These are phyloP conservation scores for Opeltia flavorubescens DNA, from an alignment of 495 filamentous ascomycete species.

Conservation along the genomic window DNA sequence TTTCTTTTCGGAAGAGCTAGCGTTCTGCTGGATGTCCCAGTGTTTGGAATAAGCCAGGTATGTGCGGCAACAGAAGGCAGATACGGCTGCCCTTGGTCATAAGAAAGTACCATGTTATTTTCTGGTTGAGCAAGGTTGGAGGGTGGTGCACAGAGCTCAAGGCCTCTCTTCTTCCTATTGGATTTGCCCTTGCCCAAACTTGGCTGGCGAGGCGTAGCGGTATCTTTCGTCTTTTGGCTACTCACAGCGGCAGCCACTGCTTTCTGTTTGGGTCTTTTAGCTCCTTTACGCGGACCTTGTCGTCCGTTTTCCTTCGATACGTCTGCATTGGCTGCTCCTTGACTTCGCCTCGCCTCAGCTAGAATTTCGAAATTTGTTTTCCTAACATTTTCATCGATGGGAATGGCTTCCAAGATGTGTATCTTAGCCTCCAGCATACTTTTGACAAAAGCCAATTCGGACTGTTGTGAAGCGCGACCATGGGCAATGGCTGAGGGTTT, in stretches of 20 bases:
- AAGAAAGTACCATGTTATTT: not conserved
- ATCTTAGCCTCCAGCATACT: not conserved
- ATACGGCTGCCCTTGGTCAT: not conserved
- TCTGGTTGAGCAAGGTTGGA: not conserved
- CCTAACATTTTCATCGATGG: not conserved
- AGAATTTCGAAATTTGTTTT: not conserved
- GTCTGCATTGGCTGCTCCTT: not conserved
- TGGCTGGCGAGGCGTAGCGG: too few relatives aligned
- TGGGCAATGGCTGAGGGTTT: not conserved
- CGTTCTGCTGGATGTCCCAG: not conserved
- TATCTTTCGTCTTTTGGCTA: too few relatives aligned
- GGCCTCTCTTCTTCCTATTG: too few relatives aligned
- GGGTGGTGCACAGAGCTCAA: too few relatives aligned
- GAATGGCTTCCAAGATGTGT: not conserved
- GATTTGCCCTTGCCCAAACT: too few relatives aligned
- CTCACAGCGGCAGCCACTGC: too few relatives aligned
- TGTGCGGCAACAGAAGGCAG: conserved; percentile 6
- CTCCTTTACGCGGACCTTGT: too few relatives aligned
- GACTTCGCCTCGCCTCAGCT: too few relatives aligned
- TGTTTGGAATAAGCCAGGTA: not conserved
- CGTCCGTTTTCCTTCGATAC: not conserved
- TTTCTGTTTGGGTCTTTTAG: too few relatives aligned
- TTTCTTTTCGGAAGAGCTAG: not conserved
- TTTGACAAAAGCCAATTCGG: not conserved
- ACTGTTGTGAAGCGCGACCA: not conserved